These are phyloP conservation scores for Batrachochytrium dendrobatidis DNA, from an alignment of 371 early-diverging fungal species.

Conservation along the genomic window DNA sequence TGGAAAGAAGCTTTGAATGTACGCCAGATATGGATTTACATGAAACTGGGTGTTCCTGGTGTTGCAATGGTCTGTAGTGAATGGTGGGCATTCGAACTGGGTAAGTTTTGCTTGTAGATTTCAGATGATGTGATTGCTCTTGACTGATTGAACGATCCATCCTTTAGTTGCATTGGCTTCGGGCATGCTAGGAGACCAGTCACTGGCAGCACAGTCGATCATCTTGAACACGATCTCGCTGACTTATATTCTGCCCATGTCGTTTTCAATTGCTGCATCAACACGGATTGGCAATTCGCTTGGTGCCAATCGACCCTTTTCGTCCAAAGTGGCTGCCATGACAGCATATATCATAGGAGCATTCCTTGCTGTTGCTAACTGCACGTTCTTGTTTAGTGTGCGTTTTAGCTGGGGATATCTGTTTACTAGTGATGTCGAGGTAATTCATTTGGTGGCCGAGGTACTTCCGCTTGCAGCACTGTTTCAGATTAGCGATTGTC, in stretches of 20 bases:
- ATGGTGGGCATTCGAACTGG: constrained; percentile 56
- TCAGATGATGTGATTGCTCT: not conserved
- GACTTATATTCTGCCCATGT: constrained; percentile 52
- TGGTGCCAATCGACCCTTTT: constrained; percentile 18
- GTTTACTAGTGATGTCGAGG: constrained; percentile 46
- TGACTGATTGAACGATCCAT: not conserved
- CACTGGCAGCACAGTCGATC: constrained; percentile 81
- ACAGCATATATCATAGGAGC: constrained; percentile 11
- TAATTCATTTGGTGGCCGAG: constrained; percentile 57
- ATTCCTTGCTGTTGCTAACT: constrained; percentile 15
- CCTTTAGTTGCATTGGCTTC: constrained; percentile 66
- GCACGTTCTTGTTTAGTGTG: constrained; percentile 14
- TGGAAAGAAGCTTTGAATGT: constrained; percentile 51
- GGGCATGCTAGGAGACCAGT: constrained; percentile 56
- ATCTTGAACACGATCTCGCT: constrained; percentile 63
- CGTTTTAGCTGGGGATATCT: constrained; percentile 24
- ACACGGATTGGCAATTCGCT: constrained; percentile 64
- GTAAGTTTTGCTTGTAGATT: not conserved
- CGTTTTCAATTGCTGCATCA: constrained; percentile 61
- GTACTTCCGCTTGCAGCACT: constrained; percentile 71
- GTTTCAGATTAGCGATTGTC: constrained; percentile 62
- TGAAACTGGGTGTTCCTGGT: constrained; percentile 64
- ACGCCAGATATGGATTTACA: constrained; percentile 53
- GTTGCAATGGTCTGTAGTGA: constrained; percentile 56
- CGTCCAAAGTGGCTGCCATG: constrained; percentile 12